A percentile compares a stretch with the other conserved stretches of the same genome.
Evolutionary conservation across 2,329 filamentous ascomycete species (phyloP).

Genomic region (Apiospora arundinis): DNA sequence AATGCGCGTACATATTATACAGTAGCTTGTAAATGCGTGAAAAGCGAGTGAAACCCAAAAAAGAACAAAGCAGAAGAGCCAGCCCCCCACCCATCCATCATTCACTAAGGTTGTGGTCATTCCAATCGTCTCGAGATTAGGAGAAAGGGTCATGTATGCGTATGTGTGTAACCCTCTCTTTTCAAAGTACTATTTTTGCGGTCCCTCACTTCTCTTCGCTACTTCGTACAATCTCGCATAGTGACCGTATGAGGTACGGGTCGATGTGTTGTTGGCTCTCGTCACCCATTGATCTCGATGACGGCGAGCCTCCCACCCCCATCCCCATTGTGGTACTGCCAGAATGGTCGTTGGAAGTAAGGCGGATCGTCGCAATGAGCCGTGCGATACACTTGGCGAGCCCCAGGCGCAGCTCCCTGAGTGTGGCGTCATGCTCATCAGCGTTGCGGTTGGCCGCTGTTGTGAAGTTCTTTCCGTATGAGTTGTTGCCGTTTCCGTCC

Average conservation of each 20-base stretch:
- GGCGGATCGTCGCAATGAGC: conserved; percentile 56
- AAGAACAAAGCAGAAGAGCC: background rate
- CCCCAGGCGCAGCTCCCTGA: conserved; percentile 55
- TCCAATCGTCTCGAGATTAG: conserved; percentile 7
- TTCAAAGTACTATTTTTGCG: background rate
- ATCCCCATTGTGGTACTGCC: background rate
- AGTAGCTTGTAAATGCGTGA: background rate
- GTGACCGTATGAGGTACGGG: conserved; percentile 45
- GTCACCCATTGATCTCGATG: conserved; percentile 18
- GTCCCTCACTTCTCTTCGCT: conserved; percentile 41
- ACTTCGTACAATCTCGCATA: conserved; percentile 50
- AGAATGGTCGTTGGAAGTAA: conserved; percentile 16
- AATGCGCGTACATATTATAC: background rate
- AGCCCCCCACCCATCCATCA: background rate
- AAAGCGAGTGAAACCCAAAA: background rate
- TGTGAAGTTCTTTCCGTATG: conserved; percentile 22
- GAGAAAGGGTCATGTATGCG: background rate
- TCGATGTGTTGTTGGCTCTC: conserved; percentile 38
- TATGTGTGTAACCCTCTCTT: background rate
- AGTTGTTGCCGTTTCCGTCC: conserved; percentile 18
- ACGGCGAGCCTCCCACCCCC: background rate
- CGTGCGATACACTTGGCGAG: conserved; percentile 57
- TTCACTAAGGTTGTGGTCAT: background rate
- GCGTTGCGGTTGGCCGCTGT: conserved; percentile 24
- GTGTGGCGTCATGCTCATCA: conserved; percentile 41